Conservation (phyloP, 176 grass and related monocot genomes). For the Neostapfia colusana region DNA sequence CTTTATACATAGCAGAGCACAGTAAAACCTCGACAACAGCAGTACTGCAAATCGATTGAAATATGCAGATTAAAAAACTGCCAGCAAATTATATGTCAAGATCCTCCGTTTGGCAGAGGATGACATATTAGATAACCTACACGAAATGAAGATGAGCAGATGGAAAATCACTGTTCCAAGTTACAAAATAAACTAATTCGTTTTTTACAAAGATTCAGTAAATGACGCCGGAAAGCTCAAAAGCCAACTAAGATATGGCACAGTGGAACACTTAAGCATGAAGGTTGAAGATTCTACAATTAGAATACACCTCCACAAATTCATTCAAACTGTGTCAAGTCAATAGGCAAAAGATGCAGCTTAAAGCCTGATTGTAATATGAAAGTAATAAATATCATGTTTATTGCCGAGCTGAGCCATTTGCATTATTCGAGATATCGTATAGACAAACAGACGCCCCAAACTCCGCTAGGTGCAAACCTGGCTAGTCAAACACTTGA, state of each 20-base stretch:
- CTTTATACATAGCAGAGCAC: too few relatives aligned
- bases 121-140: conserved; percentile 10
- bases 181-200: conserved; percentile 32
- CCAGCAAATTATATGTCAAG: not conserved
- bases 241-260: not conserved
- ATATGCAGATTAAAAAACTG: conserved; percentile 20
- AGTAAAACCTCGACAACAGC: not conserved
- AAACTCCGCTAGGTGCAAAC: not conserved
- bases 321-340: conserved; percentile 8
- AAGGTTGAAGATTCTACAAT: not conserved
- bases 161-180: not conserved
- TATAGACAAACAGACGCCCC: conserved; percentile 2
- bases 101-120: not conserved
- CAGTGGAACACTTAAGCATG: not conserved
- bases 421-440: not conserved
- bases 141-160: not conserved
- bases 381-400: not conserved
- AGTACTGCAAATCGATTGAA: conserved; percentile 1
- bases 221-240: conserved; percentile 1
- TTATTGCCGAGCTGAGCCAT: not conserved
- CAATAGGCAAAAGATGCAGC: conserved; percentile 17
- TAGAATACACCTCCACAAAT: not conserved
- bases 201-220: not conserved
- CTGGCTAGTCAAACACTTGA: not conserved
- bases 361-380: not conserved